These are phyloP conservation scores for Alternaria infectoria DNA, from an alignment of 2,329 filamentous ascomycete species.

Conservation along the genomic window DNA sequence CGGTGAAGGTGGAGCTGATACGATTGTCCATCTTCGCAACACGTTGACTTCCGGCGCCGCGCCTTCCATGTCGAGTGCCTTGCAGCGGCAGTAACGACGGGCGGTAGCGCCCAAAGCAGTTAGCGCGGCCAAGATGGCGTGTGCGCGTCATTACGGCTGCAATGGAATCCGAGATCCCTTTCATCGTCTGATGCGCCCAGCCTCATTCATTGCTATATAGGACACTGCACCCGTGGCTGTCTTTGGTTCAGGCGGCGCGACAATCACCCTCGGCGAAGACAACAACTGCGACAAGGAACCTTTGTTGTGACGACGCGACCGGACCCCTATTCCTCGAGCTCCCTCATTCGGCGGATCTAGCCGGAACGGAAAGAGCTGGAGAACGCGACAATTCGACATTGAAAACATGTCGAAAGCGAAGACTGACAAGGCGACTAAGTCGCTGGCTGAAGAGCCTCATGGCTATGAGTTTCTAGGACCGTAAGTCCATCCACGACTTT, in stretches of 20 bases:
- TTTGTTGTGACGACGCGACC: constrained; percentile 10
- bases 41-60: constrained; percentile 27
- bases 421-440: constrained; percentile 12
- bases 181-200: constrained; percentile 27
- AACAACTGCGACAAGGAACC: neutral
- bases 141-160: constrained; percentile 23
- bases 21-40: constrained; percentile 19
- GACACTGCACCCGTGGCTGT: neutral
- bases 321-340: constrained; percentile 22
- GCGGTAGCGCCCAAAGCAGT: constrained; percentile 4
- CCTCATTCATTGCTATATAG: constrained; percentile 14
- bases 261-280: neutral
- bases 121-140: constrained; percentile 12
- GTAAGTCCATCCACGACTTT: constrained; percentile 32
- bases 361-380: constrained; percentile 7
- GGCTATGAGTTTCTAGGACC: constrained; percentile 51
- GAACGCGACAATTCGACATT: constrained; percentile 1
- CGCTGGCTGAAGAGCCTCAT: constrained; percentile 38
- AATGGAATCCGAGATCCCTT: constrained; percentile 17
- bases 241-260: constrained; percentile 7
- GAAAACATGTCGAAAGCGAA: constrained; percentile 35
- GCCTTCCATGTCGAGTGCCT: constrained; percentile 15
- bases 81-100: constrained; percentile 18
- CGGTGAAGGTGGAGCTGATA: constrained; percentile 8
- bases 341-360: constrained; percentile 4